These are phyloP conservation scores for Carnegiea gigantea DNA, from an alignment of 179 eudicot species.

Conservation along the genomic window DNA sequence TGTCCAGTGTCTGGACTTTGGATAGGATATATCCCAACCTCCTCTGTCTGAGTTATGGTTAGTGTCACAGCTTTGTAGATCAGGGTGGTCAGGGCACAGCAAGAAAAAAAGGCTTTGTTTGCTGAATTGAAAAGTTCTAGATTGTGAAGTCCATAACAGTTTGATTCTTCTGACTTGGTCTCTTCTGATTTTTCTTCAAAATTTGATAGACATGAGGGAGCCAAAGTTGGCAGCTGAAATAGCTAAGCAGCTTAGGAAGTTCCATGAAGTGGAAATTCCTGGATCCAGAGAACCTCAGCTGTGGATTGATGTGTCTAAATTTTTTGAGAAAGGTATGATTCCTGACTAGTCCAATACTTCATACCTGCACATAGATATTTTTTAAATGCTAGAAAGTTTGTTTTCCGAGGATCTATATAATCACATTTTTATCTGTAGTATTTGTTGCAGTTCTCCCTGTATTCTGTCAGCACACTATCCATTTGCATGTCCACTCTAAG, in stretches of 20 bases:
- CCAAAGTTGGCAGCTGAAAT: conserved; percentile 76
- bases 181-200: conserved; percentile 5
- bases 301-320: conserved; percentile 77
- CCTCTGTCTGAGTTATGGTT: not conserved
- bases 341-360: conserved; percentile 15
- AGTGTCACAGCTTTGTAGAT: not conserved
- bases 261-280: conserved; percentile 84
- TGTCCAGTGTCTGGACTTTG: not conserved
- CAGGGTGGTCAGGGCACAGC: not conserved
- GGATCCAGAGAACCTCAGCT: conserved; percentile 89
- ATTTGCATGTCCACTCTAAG: not conserved
- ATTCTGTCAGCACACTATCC: not conserved
- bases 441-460: not conserved
- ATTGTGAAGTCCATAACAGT: not conserved
- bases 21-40: not conserved
- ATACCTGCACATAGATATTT: too few species aligned
- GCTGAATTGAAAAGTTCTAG: conserved; percentile 2
- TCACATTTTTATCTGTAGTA: not conserved
- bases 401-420: not conserved
- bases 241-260: conserved; percentile 80
- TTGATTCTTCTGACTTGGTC: conserved; percentile 17
- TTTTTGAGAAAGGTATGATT: conserved; percentile 61
- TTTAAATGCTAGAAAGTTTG: not conserved
- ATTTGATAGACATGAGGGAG: conserved; percentile 70
- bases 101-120: conserved; percentile 2